Evolutionary conservation across 164 flowering plant species (phyloP).

Genomic region (Vitis rotundifolia): DNA sequence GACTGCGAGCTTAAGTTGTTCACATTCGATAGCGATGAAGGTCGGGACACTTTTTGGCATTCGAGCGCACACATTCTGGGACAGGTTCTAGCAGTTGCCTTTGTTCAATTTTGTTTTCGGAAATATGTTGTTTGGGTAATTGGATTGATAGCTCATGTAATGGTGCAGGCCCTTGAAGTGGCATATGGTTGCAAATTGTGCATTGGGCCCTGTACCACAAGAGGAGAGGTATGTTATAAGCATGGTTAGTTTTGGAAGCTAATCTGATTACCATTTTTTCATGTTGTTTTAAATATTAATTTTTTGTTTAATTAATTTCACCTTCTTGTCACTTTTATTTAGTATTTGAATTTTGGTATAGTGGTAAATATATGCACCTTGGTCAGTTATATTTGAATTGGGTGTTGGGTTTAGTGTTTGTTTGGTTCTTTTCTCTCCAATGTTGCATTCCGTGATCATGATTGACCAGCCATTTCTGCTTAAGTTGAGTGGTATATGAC

Average conservation of each 20-base stretch:
- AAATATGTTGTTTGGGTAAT: background rate
- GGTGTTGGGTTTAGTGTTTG: no score
- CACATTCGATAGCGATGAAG: slow-evolving; percentile 76
- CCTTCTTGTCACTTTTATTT: background rate
- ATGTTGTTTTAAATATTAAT: no score
- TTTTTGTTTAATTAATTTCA: background rate
- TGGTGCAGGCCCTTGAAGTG: slow-evolving; percentile 70
- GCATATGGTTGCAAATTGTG: slow-evolving; percentile 93
- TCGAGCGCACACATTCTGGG: slow-evolving; percentile 98
- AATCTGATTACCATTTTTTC: no score
- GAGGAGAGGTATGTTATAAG: slow-evolving; percentile 73
- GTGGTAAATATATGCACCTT: no score
- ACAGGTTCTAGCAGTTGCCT: slow-evolving; percentile 40
- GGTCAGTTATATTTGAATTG: no score
- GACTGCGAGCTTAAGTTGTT: slow-evolving; percentile 78
- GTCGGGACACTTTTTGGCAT: slow-evolving; percentile 97
- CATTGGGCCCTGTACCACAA: slow-evolving; percentile 96
- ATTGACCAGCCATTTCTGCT: no score
- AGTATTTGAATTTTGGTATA: background rate
- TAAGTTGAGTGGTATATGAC: no score
- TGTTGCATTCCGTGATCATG: no score
- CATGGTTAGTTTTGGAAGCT: background rate
- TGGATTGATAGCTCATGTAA: slow-evolving; percentile 3
- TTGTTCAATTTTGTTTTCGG: background rate
- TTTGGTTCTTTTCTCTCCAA: no score